These are phyloP conservation scores for Didymella arachidicola DNA, from an alignment of 2,329 filamentous ascomycete genomes.

Conservation along the genomic window DNA sequence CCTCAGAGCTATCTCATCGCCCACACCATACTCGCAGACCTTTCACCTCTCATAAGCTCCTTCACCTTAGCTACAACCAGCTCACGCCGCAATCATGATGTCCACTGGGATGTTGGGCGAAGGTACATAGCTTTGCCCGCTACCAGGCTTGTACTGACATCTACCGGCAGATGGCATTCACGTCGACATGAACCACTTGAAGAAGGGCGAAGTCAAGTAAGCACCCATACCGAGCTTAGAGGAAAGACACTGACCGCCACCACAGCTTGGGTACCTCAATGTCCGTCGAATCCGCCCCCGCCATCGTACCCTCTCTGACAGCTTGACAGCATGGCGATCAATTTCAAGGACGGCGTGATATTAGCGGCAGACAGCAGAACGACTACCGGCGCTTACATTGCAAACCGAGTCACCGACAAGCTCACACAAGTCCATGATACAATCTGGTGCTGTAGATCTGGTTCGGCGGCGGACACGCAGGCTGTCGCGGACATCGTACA, in stretches of 20 bases:
- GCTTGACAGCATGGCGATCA: conserved; percentile 86
- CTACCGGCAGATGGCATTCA: conserved; percentile 87
- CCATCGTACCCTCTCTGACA: conserved; percentile 28
- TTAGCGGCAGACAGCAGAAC: conserved; percentile 97
- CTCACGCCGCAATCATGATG: conserved; percentile 37
- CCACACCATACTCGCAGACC: conserved; percentile 11
- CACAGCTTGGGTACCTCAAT: conserved; percentile 93
- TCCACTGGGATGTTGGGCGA: conserved; percentile 50
- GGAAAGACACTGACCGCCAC: conserved; percentile 32
- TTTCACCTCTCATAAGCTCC: background rate
- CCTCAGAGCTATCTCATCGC: conserved; percentile 18
- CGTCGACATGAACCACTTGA: conserved; percentile 97
- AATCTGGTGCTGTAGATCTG: conserved; percentile 99
- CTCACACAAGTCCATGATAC: conserved; percentile 98
- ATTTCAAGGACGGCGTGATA: conserved; percentile 98
- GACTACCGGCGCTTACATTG: conserved; percentile 97
- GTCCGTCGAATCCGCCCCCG: conserved; percentile 62
- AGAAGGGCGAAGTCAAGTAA: conserved; percentile 99
- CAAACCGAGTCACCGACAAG: conserved; percentile 99
- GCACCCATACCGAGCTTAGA: conserved; percentile 47
- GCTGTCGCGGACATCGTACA: conserved; percentile 98
- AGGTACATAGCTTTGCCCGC: conserved; percentile 36
- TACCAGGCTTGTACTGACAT: conserved; percentile 37
- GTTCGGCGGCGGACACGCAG: conserved; percentile 96
- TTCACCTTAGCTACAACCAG: conserved; percentile 2